Percentiles rank a stretch among this genome's conserved stretches.
phyloP scores from a whole-genome alignment of 441 rosid genomes.

The Melastoma candidum region DNA sequence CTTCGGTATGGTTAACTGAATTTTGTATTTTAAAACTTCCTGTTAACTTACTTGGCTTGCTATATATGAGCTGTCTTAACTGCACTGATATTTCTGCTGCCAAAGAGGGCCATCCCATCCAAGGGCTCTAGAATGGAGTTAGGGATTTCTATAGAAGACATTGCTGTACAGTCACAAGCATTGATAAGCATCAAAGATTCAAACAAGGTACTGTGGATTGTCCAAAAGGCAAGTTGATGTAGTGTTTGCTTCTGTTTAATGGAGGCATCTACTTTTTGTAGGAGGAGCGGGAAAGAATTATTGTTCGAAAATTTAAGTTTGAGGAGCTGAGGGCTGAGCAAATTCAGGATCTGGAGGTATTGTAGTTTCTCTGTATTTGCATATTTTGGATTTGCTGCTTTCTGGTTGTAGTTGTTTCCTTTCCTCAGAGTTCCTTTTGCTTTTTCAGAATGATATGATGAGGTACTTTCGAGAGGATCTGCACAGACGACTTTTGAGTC shows the following conservation, averaged over 20 bases:
- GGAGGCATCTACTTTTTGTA: slow-evolving; percentile 23
- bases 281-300: slow-evolving; percentile 97
- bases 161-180: slow-evolving; percentile 82
- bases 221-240: neutral
- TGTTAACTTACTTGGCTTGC: no score
- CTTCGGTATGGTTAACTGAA: slow-evolving; percentile 46
- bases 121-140: slow-evolving; percentile 68
- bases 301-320: slow-evolving; percentile 86
- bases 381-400: slow-evolving; percentile 8
- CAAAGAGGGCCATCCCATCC: slow-evolving; percentile 55
- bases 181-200: slow-evolving; percentile 89
- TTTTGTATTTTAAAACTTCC: slow-evolving; percentile 1
- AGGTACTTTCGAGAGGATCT: slow-evolving; percentile 93
- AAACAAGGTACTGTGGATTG: slow-evolving; percentile 52
- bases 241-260: neutral
- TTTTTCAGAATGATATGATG: slow-evolving; percentile 85
- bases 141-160: slow-evolving; percentile 63
- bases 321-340: slow-evolving; percentile 92
- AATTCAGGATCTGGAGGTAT: slow-evolving; percentile 99
- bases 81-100: slow-evolving; percentile 13
- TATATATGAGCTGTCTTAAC: neutral
- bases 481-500: slow-evolving; percentile 71
- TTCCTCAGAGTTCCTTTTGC: slow-evolving; percentile 4
- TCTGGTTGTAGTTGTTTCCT: slow-evolving; percentile 17
- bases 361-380: neutral